Conservation (phyloP, 371 early-diverging fungal species). For the Apophysomyces ossiformis region DNA sequence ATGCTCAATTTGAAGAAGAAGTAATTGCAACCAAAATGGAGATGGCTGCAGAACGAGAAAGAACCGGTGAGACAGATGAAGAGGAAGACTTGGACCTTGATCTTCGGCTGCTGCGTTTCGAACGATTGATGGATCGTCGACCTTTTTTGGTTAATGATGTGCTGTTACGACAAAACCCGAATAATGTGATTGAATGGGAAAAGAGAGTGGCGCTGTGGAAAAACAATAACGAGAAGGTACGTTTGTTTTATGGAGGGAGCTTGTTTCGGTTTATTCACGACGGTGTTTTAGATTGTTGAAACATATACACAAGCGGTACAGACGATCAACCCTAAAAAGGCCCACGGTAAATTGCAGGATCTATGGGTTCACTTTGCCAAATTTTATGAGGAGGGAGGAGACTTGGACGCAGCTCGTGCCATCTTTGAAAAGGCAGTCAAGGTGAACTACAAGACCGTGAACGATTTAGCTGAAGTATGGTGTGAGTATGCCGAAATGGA, state of each 20-base stretch:
- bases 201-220: slow-evolving; percentile 79
- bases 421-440: slow-evolving; percentile 88
- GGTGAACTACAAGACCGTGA: slow-evolving; percentile 79
- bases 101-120: slow-evolving; percentile 83
- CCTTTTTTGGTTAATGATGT: slow-evolving; percentile 96
- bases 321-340: slow-evolving; percentile 83
- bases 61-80: slow-evolving; percentile 49
- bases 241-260: neutral
- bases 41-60: slow-evolving; percentile 64
- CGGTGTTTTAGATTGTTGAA: slow-evolving; percentile 49
- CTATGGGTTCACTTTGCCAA: slow-evolving; percentile 89
- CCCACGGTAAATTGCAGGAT: slow-evolving; percentile 76
- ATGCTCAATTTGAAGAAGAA: slow-evolving; percentile 89
- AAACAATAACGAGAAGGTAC: slow-evolving; percentile 58
- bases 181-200: slow-evolving; percentile 92
- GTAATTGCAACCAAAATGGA: slow-evolving; percentile 82
- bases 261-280: no score
- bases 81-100: slow-evolving; percentile 81
- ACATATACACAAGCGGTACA: slow-evolving; percentile 82
- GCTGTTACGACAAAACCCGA: slow-evolving; percentile 88
- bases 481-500: slow-evolving; percentile 94
- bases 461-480: slow-evolving; percentile 92
- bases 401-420: slow-evolving; percentile 69
- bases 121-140: slow-evolving; percentile 91
- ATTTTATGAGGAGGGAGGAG: slow-evolving; percentile 74